A percentile compares a stretch with the other conserved stretches of the same genome.
phyloP scores from a whole-genome alignment of 164 flowering plant genomes.

The Vitis riparia region DNA sequence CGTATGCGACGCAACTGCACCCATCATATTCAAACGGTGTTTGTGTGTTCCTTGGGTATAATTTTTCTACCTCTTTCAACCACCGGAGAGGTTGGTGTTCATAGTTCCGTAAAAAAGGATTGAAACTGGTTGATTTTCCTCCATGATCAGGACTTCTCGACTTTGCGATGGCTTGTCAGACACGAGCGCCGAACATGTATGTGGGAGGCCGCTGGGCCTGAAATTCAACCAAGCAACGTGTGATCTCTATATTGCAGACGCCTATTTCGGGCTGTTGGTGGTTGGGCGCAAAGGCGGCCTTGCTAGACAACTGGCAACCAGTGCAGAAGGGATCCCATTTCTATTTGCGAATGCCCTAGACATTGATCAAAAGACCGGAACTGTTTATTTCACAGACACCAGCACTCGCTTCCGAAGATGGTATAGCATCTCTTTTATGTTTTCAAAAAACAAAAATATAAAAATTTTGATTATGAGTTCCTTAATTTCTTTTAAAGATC shows the following conservation, averaged over 20 bases:
- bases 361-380: conserved; percentile 28
- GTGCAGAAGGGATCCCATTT: conserved; percentile 29
- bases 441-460: neutral
- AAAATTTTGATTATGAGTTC: too few relatives aligned
- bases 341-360: conserved; percentile 31
- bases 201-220: conserved; percentile 47
- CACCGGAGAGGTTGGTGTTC: too few relatives aligned
- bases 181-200: conserved; percentile 14
- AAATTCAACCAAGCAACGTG: conserved; percentile 28
- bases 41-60: too few relatives aligned
- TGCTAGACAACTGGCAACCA: conserved; percentile 21
- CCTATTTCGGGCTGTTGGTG: conserved; percentile 34
- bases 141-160: conserved; percentile 6
- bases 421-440: conserved; percentile 14
- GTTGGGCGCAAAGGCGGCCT: conserved; percentile 34
- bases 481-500: too few relatives aligned
- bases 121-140: too few relatives aligned
- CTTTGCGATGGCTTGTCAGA: conserved; percentile 28
- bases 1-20: too few relatives aligned
- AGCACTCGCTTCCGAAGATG: conserved; percentile 41
- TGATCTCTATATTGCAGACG: conserved; percentile 45
- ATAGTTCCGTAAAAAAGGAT: too few relatives aligned
- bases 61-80: too few relatives aligned
- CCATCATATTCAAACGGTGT: too few relatives aligned
- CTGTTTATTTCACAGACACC: conserved; percentile 49